phyloP scores from a whole-genome alignment of 371 early-diverging fungal genomes.

The Mortierella sp. region DNA sequence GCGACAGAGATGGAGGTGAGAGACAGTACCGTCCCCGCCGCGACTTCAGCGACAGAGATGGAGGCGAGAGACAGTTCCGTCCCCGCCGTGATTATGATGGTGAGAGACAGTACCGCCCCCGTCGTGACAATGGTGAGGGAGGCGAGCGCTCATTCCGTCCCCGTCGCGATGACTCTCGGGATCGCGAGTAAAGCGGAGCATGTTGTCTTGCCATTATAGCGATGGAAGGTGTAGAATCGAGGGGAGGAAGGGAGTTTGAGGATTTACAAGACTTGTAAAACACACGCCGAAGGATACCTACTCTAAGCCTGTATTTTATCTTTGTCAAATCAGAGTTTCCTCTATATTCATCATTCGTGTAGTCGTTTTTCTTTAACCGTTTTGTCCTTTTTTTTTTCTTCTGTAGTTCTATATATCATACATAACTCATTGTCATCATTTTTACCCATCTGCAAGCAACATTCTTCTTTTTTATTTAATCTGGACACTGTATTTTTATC shows the following conservation, averaged over 20 bases:
- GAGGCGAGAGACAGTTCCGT: conserved; percentile 10
- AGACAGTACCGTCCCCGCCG: conserved; percentile 31
- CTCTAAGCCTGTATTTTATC: background rate
- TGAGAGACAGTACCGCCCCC: conserved; percentile 13
- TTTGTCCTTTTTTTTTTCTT: background rate
- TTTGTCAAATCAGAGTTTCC: background rate
- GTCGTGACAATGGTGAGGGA: conserved; percentile 4
- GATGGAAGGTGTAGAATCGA: background rate
- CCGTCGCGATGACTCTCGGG: conserved; percentile 13
- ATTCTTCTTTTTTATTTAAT: background rate
- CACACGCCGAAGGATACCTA: conserved; percentile 7
- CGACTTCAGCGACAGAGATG: conserved; percentile 11
- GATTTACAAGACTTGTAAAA: background rate
- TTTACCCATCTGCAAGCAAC: background rate
- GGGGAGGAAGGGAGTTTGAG: no score
- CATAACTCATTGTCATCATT: background rate
- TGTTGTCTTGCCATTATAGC: background rate
- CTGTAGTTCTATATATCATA: conserved; percentile 9
- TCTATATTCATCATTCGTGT: background rate
- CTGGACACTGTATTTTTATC: conserved; percentile 24
- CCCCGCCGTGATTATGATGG: conserved; percentile 15
- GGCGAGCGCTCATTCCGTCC: conserved; percentile 20
- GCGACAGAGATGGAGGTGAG: conserved; percentile 18
- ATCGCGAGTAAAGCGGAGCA: conserved; percentile 27
- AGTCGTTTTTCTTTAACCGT: background rate